phyloP scores from a whole-genome alignment of 2,329 filamentous ascomycete species.

The Claviceps humidiphila region DNA sequence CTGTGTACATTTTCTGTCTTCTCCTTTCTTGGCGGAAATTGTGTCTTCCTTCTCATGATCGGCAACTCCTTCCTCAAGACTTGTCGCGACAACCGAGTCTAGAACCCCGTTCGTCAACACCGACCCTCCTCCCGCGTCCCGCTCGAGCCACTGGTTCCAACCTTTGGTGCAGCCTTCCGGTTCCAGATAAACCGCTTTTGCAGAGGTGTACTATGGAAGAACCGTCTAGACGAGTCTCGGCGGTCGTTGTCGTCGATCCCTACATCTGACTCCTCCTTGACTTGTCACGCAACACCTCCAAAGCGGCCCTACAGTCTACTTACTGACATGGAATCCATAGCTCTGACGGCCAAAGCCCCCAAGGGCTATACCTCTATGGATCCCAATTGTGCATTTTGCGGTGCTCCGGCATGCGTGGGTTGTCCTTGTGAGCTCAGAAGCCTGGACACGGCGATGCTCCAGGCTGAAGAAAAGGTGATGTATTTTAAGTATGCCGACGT shows the following conservation, averaged over 20 bases:
- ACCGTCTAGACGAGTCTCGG: neutral
- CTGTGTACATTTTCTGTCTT: too few species aligned
- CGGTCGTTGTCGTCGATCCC: neutral
- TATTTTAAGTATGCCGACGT: slow-evolving; percentile 48
- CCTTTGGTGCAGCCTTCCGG: neutral
- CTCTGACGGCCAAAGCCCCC: slow-evolving; percentile 23
- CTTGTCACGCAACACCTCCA: neutral
- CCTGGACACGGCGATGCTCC: slow-evolving; percentile 46
- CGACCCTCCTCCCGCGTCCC: neutral
- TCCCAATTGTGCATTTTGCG: slow-evolving; percentile 56
- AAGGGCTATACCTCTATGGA: slow-evolving; percentile 50
- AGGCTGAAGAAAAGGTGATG: slow-evolving; percentile 53
- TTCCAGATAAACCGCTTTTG: neutral
- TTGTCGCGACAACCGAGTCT: too few species aligned
- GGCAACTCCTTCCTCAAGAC: too few species aligned
- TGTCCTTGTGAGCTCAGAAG: slow-evolving; percentile 57
- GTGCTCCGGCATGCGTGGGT: slow-evolving; percentile 40
- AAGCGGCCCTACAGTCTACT: slow-evolving; percentile 1
- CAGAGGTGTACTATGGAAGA: neutral
- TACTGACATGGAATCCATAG: slow-evolving; percentile 41
- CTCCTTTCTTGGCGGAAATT: too few species aligned
- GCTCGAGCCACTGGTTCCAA: neutral
- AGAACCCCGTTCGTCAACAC: too few species aligned
- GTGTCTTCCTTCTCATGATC: too few species aligned
- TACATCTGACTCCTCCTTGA: neutral